Percentiles rank a stretch among this genome's conserved stretches.
Conservation (phyloP, 352 stramenopile species). For the Globisporangium radiosum region DNA sequence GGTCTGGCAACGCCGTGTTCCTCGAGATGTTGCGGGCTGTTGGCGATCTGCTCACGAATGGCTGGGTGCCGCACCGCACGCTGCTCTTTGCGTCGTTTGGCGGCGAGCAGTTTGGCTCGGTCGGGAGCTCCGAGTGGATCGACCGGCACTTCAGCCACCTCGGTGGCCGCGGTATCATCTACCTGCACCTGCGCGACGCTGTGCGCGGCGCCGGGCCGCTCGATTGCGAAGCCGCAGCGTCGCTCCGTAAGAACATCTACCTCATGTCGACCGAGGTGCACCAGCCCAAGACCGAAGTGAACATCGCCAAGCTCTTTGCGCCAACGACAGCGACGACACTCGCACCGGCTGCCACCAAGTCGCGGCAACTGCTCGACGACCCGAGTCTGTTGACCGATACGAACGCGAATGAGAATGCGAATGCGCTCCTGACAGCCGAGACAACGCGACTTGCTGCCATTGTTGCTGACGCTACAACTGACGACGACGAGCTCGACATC, state of each 20-base stretch:
- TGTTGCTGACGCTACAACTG: not conserved
- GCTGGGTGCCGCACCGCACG: slow-evolving; percentile 74
- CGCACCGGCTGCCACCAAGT: not conserved
- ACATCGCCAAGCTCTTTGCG: slow-evolving; percentile 43
- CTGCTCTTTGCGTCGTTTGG: slow-evolving; percentile 73
- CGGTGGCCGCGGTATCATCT: slow-evolving; percentile 56
- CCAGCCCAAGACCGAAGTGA: slow-evolving; percentile 50
- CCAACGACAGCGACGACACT: not conserved
- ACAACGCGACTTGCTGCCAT: not conserved
- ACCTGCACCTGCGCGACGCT: slow-evolving; percentile 67
- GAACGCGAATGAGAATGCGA: not conserved
- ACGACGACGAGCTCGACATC: slow-evolving; percentile 25
- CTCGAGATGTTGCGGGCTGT: slow-evolving; percentile 60
- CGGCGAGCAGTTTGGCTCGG: slow-evolving; percentile 70
- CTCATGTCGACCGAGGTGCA: slow-evolving; percentile 60
- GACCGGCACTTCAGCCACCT: slow-evolving; percentile 67
- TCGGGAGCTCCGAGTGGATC: slow-evolving; percentile 81
- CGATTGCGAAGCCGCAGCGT: slow-evolving; percentile 60
- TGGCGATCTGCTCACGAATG: slow-evolving; percentile 50
- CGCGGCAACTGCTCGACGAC: not conserved
- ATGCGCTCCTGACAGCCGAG: not conserved
- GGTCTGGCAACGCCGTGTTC: slow-evolving; percentile 76
- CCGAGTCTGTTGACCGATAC: not conserved
- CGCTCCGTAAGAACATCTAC: slow-evolving; percentile 71
- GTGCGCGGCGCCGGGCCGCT: slow-evolving; percentile 59